phyloP scores from a whole-genome alignment of 305 asterid species.

The Nicotiana rustica region DNA sequence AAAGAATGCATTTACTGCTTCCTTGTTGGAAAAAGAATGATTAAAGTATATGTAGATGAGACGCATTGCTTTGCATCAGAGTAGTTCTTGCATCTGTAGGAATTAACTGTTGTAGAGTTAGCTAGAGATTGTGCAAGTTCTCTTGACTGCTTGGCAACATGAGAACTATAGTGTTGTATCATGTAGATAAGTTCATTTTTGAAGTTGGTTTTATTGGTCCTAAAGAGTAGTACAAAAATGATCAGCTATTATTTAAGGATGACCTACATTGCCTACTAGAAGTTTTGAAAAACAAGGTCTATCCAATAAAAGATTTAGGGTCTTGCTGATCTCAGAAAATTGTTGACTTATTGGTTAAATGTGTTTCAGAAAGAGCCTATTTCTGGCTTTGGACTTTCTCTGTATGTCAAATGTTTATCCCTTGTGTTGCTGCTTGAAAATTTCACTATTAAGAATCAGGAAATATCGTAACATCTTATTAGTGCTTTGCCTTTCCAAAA shows the following conservation, averaged over 20 bases:
- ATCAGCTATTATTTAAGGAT: background rate
- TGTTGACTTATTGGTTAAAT: background rate
- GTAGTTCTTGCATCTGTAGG: background rate
- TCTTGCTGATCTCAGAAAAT: background rate
- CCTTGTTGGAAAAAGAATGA: constrained; percentile 23
- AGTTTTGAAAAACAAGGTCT: background rate
- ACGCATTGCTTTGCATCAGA: background rate
- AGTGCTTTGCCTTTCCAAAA: background rate
- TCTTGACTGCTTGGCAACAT: background rate
- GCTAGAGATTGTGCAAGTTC: background rate
- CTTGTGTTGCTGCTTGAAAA: background rate
- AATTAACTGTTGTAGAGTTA: background rate
- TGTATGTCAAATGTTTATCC: background rate
- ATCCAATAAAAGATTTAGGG: background rate
- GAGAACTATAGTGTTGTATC: background rate
- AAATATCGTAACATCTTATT: background rate
- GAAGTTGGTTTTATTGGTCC: background rate
- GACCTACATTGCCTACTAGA: background rate
- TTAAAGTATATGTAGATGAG: background rate
- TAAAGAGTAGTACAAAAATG: background rate
- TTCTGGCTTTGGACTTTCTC: background rate
- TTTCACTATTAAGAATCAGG: background rate
- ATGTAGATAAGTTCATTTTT: background rate
- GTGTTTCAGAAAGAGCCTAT: background rate
- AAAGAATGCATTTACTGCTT: background rate